Base-by-base conservation (phyloP, 768 basidiomycete species). In the Termitomyces sp. region DNA sequence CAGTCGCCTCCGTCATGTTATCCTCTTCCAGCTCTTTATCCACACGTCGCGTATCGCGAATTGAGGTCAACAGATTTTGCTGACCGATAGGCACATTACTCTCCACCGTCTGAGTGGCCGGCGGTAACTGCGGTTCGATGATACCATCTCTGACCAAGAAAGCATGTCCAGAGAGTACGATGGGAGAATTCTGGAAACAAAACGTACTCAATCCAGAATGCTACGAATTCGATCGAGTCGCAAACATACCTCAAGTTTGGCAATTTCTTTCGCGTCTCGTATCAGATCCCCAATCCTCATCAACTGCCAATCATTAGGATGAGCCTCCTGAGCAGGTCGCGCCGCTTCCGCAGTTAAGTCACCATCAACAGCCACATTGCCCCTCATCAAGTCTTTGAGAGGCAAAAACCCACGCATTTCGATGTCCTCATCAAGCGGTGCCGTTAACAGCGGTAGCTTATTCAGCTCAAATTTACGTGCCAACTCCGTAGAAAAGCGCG, bases 291-390 rank as follows among this genome's bases (percentile, higher is more conserved):
- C 79, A 57, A 99, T 90, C 62, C 97, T 80, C 92, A 98, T 95
- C 44, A 99, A 73, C 64, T 95, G 91, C 75, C 96, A 94, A 58
- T 91, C 94, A 64, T 99, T 98, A 8, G 97, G 97, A 73, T 98
- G 82, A 36, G 77, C 79, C 60, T 80, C 65, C 33, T 65, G 59
- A 18, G 73, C 65, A 58, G 73, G 63, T 29, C 55, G 51, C 18
- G 54, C 60, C 3, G 53, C 65, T 12, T 62, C 66, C 28, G 60
- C 65, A 28, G 62, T 64, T 42, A 64, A 62, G 28, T 58, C 62
- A 7, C 66, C 68, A 48, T 64, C 68, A 33, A 57, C 66, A 56
- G 64, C 60, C 48, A 52, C 60, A 22, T 13, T 39, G 13, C 73
- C 77, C 8, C 73, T 71, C 73, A 90, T 79, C 48, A 84, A 72